Conservation (phyloP, 768 basidiomycete species). For the Boletus edulis region DNA sequence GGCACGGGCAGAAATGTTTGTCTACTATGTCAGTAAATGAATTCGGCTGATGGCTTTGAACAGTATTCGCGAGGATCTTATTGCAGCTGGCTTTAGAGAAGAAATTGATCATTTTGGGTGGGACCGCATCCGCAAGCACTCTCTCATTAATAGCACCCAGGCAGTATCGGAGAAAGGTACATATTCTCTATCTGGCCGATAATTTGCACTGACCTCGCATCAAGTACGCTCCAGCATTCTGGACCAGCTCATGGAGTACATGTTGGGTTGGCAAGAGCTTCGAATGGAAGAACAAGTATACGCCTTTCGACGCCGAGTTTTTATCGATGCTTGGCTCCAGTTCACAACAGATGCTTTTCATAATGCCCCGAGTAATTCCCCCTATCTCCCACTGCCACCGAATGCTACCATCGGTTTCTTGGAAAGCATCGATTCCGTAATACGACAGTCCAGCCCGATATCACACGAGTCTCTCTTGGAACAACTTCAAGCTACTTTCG, state of each 20-base stretch:
- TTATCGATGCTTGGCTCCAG: conserved; percentile 26
- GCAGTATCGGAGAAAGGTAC: conserved; percentile 22
- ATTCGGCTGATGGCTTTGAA: conserved; percentile 2
- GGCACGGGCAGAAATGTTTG: conserved; percentile 28
- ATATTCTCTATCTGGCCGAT: background rate
- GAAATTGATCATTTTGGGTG: conserved; percentile 31
- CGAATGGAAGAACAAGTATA: conserved; percentile 31
- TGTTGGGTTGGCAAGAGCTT: conserved; percentile 31
- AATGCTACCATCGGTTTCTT: conserved; percentile 25
- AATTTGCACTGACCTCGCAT: conserved; percentile 5
- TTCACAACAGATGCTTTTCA: conserved; percentile 19
- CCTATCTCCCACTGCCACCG: conserved; percentile 29
- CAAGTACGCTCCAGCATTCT: conserved; percentile 18
- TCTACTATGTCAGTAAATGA: background rate
- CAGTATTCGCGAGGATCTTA: conserved; percentile 21
- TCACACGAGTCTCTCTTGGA: conserved; percentile 9
- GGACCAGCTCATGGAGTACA: conserved; percentile 23
- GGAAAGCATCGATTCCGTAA: conserved; percentile 22
- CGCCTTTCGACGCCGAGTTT: conserved; percentile 21
- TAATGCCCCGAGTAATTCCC: conserved; percentile 5
- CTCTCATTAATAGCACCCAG: conserved; percentile 26
- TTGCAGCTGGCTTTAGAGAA: conserved; percentile 20
- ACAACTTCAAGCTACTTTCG: conserved; percentile 20
- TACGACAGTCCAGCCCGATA: conserved; percentile 15
- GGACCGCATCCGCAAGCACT: conserved; percentile 31